A percentile compares a stretch with the other conserved stretches of the same genome.
Conservation (phyloP, 257 asterid genomes). For the Datura wrightii region DNA sequence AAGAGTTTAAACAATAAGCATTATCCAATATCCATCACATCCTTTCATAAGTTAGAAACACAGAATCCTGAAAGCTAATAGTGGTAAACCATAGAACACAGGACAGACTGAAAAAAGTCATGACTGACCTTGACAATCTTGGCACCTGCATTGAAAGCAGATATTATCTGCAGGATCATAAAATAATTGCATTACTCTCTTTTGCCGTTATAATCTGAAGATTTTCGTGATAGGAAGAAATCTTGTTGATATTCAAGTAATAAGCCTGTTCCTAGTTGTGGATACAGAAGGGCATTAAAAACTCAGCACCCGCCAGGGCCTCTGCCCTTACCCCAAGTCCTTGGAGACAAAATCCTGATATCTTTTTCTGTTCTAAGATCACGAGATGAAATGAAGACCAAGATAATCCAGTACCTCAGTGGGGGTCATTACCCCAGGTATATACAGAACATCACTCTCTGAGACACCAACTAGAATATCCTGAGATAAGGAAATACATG, state of each 20-base stretch:
- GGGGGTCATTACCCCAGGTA: constrained; percentile 94
- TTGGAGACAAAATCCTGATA: constrained; percentile 11
- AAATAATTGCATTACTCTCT: constrained; percentile 30
- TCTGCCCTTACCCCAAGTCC: constrained; percentile 22
- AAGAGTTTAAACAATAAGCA: background rate
- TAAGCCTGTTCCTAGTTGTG: background rate
- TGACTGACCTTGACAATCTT: constrained; percentile 67
- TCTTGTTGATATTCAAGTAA: background rate
- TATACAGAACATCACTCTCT: constrained; percentile 58
- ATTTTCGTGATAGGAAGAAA: background rate
- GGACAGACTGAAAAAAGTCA: background rate
- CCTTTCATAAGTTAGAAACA: background rate
- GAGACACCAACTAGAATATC: constrained; percentile 64
- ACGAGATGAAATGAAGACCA: constrained; percentile 23
- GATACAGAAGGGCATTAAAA: background rate
- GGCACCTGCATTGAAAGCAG: constrained; percentile 72
- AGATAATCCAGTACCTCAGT: constrained; percentile 60
- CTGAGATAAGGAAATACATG: constrained; percentile 44
- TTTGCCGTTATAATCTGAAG: background rate
- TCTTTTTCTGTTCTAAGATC: background rate
- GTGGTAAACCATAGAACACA: constrained; percentile 10
- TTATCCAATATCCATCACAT: background rate
- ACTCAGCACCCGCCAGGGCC: background rate
- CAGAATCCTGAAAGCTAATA: background rate
- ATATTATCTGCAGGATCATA: constrained; percentile 61